A percentile compares a stretch with the other conserved stretches of the same genome.
phyloP scores from a whole-genome alignment of 2,329 filamentous ascomycete genomes.

The Paramyrothecium roridum region DNA sequence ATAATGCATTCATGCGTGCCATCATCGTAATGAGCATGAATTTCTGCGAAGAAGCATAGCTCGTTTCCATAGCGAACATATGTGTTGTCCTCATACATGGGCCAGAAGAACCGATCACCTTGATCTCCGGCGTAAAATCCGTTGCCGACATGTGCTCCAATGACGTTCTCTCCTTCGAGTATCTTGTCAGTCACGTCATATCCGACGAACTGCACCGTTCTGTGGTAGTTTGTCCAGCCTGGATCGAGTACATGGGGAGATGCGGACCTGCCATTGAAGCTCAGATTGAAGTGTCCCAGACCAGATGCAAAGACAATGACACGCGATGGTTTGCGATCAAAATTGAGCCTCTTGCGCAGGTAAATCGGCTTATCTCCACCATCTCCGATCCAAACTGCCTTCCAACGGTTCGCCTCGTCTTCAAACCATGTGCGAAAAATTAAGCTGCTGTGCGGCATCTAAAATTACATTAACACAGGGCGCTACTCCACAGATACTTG shows the following conservation, averaged over 20 bases:
- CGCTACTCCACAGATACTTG: background rate
- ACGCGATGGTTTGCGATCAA: conserved; percentile 23
- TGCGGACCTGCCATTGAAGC: conserved; percentile 27
- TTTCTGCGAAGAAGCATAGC: conserved; percentile 35
- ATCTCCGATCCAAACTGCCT: conserved; percentile 36
- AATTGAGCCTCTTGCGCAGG: conserved; percentile 26
- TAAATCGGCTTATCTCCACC: conserved; percentile 36
- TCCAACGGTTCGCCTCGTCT: conserved; percentile 34
- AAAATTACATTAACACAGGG: background rate
- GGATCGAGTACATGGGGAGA: conserved; percentile 32
- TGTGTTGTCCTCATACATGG: conserved; percentile 37
- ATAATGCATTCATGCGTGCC: conserved; percentile 29
- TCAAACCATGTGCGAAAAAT: conserved; percentile 40
- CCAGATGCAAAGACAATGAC: conserved; percentile 34
- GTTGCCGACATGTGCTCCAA: conserved; percentile 38
- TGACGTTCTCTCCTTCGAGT: conserved; percentile 27
- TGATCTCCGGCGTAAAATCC: conserved; percentile 42
- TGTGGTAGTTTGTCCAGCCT: conserved; percentile 36
- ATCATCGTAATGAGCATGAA: conserved; percentile 33
- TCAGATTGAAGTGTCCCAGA: conserved; percentile 35
- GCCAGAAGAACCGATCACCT: conserved; percentile 38
- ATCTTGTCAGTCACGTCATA: conserved; percentile 36
- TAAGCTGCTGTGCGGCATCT: conserved; percentile 36
- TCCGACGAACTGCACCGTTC: conserved; percentile 36
- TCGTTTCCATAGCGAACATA: conserved; percentile 35